Evolutionary conservation across 495 filamentous ascomycete genomes (phyloP).

Genomic region (Penicillium nucicola): DNA sequence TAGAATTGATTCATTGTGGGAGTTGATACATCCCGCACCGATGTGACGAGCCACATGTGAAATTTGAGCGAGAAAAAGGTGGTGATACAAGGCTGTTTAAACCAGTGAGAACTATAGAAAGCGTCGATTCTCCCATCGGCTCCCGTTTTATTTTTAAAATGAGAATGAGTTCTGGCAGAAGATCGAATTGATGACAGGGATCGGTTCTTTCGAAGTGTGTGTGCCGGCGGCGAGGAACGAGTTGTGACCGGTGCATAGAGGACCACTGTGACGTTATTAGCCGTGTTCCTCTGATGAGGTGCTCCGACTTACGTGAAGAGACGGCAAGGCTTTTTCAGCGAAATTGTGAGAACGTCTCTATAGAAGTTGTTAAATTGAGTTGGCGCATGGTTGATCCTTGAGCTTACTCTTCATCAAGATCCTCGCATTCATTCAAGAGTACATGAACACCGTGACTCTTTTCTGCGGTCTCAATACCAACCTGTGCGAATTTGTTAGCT

Average conservation of each 20-base stretch:
- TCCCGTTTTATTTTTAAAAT: neutral
- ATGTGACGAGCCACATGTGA: neutral
- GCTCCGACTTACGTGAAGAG: conserved; percentile 22
- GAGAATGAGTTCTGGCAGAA: conserved; percentile 18
- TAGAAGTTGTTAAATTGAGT: neutral
- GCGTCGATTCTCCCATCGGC: neutral
- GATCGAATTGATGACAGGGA: conserved; percentile 23
- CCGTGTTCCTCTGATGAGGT: neutral
- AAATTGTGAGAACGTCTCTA: conserved; percentile 22
- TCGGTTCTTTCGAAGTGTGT: conserved; percentile 22
- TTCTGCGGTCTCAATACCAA: conserved; percentile 22
- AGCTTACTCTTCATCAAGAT: conserved; percentile 26
- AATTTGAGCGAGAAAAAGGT: neutral
- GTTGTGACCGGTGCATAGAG: conserved; percentile 27
- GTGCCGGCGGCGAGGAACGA: conserved; percentile 21
- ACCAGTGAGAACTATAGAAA: no score
- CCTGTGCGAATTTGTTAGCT: conserved; percentile 8
- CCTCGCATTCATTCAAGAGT: conserved; percentile 21
- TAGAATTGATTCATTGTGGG: no score
- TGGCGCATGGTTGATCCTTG: neutral
- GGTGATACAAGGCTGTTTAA: neutral
- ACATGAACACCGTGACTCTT: conserved; percentile 20
- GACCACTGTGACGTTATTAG: conserved; percentile 14
- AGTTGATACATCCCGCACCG: no score
- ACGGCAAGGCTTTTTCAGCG: conserved; percentile 21